phyloP scores from a whole-genome alignment of 208 protist genomes.

The Porcisia hertigi region DNA sequence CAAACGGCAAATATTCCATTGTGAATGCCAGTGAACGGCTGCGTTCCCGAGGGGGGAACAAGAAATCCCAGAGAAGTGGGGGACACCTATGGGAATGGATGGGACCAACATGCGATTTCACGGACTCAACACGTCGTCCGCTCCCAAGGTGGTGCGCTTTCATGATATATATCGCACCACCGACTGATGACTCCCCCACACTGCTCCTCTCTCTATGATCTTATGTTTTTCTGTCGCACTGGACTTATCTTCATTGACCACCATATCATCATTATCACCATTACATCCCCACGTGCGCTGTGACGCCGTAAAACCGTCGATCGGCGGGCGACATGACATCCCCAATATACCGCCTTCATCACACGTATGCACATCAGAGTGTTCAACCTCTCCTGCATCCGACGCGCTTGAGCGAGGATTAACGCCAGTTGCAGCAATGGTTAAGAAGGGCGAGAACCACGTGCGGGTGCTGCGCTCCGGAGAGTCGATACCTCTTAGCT shows the following conservation, averaged over 20 bases:
- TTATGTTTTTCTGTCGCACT: background rate
- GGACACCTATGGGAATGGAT: background rate
- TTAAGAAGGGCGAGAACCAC: constrained; percentile 38
- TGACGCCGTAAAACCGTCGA: background rate
- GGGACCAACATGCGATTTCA: background rate
- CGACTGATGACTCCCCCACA: background rate
- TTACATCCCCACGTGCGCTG: background rate
- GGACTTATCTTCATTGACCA: background rate
- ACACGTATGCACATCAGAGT: background rate
- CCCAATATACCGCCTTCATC: background rate
- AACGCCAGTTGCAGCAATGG: constrained; percentile 11
- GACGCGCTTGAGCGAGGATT: background rate
- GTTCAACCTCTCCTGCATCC: background rate
- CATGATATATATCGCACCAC: background rate
- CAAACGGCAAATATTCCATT: background rate
- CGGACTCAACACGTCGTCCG: background rate
- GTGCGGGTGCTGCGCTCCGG: constrained; percentile 61
- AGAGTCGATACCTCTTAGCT: constrained; percentile 61
- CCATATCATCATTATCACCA: background rate
- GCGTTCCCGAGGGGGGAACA: background rate
- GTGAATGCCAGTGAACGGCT: background rate
- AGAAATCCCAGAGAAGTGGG: background rate
- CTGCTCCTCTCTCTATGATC: background rate
- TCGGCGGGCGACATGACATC: background rate
- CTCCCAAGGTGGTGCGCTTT: background rate